Evolutionary conservation across 2,329 filamentous ascomycete species (phyloP), one percentile per base, ranked within the genome.

Genomic region (Fusarium sp.): DNA sequence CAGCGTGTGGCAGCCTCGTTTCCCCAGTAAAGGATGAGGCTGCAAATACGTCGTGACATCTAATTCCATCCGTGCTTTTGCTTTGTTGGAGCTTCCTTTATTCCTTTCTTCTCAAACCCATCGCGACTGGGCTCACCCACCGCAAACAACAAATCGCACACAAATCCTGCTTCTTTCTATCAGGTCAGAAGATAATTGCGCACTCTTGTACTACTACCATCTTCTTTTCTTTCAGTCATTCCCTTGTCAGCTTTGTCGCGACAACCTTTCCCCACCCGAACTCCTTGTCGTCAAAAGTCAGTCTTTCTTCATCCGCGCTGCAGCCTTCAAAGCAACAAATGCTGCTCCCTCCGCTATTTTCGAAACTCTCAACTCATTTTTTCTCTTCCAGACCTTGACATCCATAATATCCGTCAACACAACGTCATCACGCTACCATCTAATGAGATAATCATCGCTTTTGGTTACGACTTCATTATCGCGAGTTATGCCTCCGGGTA

Each of bases 401-500:
- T 46, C 38, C 41, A 48, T 44, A 53, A 63, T 45, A 42, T 58
- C 52, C 32, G 53, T 23, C 50, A 61, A 53, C 23, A 35, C 38
- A 40, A 37, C 44, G 55, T 52, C 57, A 55, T 37, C 54, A 49
- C 75, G 53, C 49, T 37, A 65, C 48, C 37, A 65, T 69, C 79
- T 73, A 80, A 82, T 82, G 81, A 79, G 70, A 75, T 81, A 80
- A 75, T 70, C 69, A 70, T 59, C 60, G 63, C 45, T 44, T 50
- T 38, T 46, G 37, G 60, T 40, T 52, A 37, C 55, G 20, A 65
- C 65, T 65, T 60, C 59, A 58, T 64, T 59, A 68, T 72, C 70
- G 65, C 69, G 75, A 77, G 76, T 74, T 67, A 89, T 90, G 88
- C 84, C 86, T 82, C 84, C 85, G 32, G 53, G 53, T 55, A 90